phyloP scores from a whole-genome alignment of 139 green algal genomes.

The Eudorina sp. region DNA sequence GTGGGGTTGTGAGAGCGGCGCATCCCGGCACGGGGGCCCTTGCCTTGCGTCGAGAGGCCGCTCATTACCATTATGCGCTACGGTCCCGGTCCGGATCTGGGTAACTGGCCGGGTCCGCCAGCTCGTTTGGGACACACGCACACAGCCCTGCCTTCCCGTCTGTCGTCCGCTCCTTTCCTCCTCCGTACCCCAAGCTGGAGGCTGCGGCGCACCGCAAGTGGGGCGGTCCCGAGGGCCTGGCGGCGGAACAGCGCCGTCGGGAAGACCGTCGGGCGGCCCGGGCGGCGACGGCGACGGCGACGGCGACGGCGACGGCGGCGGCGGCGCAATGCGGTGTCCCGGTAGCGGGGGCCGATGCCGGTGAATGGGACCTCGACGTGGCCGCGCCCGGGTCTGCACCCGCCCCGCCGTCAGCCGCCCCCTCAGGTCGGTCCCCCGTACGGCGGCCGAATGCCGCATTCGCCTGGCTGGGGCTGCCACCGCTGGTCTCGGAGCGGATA shows the following conservation, averaged over 20 bases:
- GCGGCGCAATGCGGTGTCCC: too few species aligned
- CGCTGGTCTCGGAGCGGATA: slow-evolving; percentile 23
- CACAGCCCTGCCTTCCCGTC: background rate
- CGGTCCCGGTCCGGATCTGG: too few species aligned
- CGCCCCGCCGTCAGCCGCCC: background rate
- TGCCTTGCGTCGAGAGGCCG: too few species aligned
- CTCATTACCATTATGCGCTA: too few species aligned
- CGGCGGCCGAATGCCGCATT: background rate
- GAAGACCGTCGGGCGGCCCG: background rate
- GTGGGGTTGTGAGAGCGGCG: too few species aligned
- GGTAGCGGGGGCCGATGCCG: background rate
- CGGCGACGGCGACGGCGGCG: background rate
- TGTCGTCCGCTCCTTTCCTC: too few species aligned
- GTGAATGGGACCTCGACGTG: background rate
- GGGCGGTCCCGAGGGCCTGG: slow-evolving; percentile 12
- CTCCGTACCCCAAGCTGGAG: slow-evolving; percentile 2
- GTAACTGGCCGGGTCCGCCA: too few species aligned
- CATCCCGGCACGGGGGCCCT: too few species aligned
- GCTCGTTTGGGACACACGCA: too few species aligned
- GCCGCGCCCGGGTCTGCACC: background rate
- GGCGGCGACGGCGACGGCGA: background rate
- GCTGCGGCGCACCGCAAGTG: slow-evolving; percentile 22
- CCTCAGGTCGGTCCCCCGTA: background rate
- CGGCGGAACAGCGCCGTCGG: slow-evolving; percentile 1
- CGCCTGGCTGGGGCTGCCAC: slow-evolving; percentile 7